These are phyloP conservation scores for Pseudocercospora eumusae DNA, from an alignment of 2,329 filamentous ascomycete species.

Conservation along the genomic window DNA sequence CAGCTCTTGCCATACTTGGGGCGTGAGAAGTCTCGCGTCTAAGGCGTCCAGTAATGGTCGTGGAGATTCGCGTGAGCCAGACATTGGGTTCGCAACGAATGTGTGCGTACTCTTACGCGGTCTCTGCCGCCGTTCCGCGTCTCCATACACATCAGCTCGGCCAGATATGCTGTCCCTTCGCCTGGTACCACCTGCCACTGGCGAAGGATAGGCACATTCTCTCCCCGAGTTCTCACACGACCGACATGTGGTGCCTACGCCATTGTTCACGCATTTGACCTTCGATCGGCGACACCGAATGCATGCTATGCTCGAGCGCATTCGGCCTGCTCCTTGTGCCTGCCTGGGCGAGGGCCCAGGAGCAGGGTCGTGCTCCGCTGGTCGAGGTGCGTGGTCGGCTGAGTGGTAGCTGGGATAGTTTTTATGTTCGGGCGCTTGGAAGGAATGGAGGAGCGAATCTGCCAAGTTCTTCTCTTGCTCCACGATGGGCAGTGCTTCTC, in stretches of 20 bases:
- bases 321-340: conserved; percentile 43
- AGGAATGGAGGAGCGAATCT: conserved; percentile 28
- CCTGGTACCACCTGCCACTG: conserved; percentile 42
- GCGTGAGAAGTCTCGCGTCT: conserved; percentile 62
- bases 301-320: conserved; percentile 80
- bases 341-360: conserved; percentile 36
- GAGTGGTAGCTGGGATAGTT: conserved; percentile 9
- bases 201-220: conserved; percentile 70
- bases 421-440: conserved; percentile 23
- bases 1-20: conserved; percentile 67
- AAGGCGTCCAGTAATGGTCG: conserved; percentile 58
- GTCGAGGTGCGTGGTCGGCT: conserved; percentile 19
- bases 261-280: conserved; percentile 82
- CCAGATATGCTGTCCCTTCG: conserved; percentile 33
- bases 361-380: conserved; percentile 23
- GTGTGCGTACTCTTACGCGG: conserved; percentile 44
- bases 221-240: conserved; percentile 71
- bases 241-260: conserved; percentile 70
- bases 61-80: conserved; percentile 49
- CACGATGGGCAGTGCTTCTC: conserved; percentile 26
- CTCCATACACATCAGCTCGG: conserved; percentile 29
- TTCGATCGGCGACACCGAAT: conserved; percentile 75
- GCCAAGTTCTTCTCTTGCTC: conserved; percentile 27
- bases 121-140: conserved; percentile 37
- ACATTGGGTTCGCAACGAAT: conserved; percentile 40